Percentiles rank a stretch among this genome's conserved stretches.
Conservation (phyloP, 2,329 filamentous ascomycete genomes). For the Aspergillus amoenus region DNA sequence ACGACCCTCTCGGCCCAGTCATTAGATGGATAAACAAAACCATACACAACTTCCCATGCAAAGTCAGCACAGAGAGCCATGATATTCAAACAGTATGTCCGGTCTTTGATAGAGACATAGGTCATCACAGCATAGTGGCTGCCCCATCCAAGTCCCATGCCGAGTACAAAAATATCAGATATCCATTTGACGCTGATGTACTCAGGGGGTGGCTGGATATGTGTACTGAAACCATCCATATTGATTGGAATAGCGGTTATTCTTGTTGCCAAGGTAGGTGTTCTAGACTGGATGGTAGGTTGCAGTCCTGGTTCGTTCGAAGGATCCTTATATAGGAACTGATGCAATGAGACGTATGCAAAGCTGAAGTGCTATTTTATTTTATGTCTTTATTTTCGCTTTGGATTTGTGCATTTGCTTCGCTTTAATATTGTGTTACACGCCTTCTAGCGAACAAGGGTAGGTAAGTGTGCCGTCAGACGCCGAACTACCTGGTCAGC, state of each 20-base stretch:
- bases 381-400: not conserved
- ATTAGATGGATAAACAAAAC: constrained; percentile 17
- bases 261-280: not conserved
- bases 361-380: not conserved
- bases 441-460: not conserved
- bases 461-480: not conserved
- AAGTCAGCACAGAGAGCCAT: constrained; percentile 19
- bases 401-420: not conserved
- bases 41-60: constrained; percentile 20
- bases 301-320: not conserved
- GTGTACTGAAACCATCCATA: constrained; percentile 9
- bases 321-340: not conserved
- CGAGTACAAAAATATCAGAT: constrained; percentile 5
- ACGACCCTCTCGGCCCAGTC: constrained; percentile 7
- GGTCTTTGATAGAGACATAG: constrained; percentile 15
- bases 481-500: not conserved
- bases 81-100: constrained; percentile 19
- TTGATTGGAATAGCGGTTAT: not conserved
- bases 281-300: not conserved
- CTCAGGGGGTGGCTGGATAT: not conserved
- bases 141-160: constrained; percentile 16
- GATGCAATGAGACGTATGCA: not conserved
- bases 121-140: constrained; percentile 17
- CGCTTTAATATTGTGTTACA: not conserved
- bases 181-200: constrained; percentile 10